Evolutionary conservation across 2,329 filamentous ascomycete genomes (phyloP), one percentile per base, ranked within the genome.

Genomic region (Fusarium luffae): DNA sequence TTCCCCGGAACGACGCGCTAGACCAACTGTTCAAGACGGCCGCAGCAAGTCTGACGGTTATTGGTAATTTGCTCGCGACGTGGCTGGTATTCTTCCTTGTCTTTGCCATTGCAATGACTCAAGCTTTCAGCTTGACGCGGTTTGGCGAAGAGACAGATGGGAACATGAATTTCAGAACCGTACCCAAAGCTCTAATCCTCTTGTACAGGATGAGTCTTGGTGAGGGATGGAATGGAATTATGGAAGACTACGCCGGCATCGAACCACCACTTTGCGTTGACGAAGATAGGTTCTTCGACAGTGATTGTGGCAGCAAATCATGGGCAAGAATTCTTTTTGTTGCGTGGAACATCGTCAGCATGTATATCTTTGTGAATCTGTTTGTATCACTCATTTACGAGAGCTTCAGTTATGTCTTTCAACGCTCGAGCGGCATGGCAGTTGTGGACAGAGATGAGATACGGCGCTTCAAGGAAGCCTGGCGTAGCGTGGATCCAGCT

Each of bases 1-100:
- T 99, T 66, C 96, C 96, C 2, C 89, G 97, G 54, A 99, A 99
- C 78, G 97, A 99, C 74, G 94, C 97, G 51, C 87, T 99, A 23
- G 97, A 99, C 77, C 96, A 99, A 78, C 88, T 99, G 0, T 99
- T 99, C 88, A 99, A 99, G 80, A 99, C 97, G 3, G 97, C 95
- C 0, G 96, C 96, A 13, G 96, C 95, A 55, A 97, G 93, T 89
- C 82, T 99, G 73, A 91, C 93, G 4, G 90, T 93, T 19, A 99
- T 99, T 72, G 89, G 92, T 61, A 99, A 98, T 76, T 84, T 99
- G 44, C 84, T 99, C 41, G 95, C 95, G 3, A 99, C 97, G 0
- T 99, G 96, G 96, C 92, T 98, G 68, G 94, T 99, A 4, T 88
- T 99, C 64, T 99, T 98, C 82, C 83, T 99, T 46, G 94, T 98